Conservation (phyloP, 768 basidiomycete species). For the Pisolithus orientalis region DNA sequence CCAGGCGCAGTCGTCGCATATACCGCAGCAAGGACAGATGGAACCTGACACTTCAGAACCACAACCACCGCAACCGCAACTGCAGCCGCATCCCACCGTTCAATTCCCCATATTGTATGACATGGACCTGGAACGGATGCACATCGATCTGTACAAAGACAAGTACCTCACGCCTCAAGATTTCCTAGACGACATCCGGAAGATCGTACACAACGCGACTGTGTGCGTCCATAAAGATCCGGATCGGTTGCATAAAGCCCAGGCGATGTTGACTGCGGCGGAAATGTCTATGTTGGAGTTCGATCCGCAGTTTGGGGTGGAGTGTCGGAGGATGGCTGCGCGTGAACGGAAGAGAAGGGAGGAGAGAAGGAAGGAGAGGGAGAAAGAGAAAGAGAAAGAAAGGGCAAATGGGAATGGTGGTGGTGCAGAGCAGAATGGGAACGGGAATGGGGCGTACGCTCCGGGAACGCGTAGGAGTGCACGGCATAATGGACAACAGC, state of each 20-base stretch:
- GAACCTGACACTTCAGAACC: background rate
- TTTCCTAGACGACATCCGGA: slow-evolving; percentile 78
- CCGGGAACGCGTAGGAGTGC: slow-evolving; percentile 65
- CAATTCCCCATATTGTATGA: slow-evolving; percentile 54
- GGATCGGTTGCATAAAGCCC: slow-evolving; percentile 75
- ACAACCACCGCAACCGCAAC: background rate
- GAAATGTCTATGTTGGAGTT: slow-evolving; percentile 85
- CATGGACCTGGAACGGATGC: slow-evolving; percentile 91
- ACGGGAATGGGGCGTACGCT: slow-evolving; percentile 29
- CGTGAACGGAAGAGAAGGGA: slow-evolving; percentile 64
- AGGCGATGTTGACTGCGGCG: slow-evolving; percentile 83
- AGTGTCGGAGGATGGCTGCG: slow-evolving; percentile 85
- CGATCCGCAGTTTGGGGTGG: slow-evolving; percentile 67
- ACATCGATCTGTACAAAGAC: slow-evolving; percentile 74
- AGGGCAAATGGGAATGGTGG: slow-evolving; percentile 9
- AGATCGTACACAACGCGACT: slow-evolving; percentile 72
- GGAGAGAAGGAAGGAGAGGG: slow-evolving; percentile 50
- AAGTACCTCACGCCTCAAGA: slow-evolving; percentile 84
- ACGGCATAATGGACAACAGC: slow-evolving; percentile 63
- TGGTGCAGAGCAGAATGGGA: slow-evolving; percentile 15
- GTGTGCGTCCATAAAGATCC: slow-evolving; percentile 53
- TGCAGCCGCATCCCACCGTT: background rate
- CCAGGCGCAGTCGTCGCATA: too few species aligned
- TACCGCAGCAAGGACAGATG: too few species aligned
- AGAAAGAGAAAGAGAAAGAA: slow-evolving; percentile 34